Percentiles rank a stretch among this genome's conserved stretches.
These are phyloP conservation scores for Hansenula lynferdii DNA, from an alignment of 1,139 yeast genomes.

Conservation along the genomic window DNA sequence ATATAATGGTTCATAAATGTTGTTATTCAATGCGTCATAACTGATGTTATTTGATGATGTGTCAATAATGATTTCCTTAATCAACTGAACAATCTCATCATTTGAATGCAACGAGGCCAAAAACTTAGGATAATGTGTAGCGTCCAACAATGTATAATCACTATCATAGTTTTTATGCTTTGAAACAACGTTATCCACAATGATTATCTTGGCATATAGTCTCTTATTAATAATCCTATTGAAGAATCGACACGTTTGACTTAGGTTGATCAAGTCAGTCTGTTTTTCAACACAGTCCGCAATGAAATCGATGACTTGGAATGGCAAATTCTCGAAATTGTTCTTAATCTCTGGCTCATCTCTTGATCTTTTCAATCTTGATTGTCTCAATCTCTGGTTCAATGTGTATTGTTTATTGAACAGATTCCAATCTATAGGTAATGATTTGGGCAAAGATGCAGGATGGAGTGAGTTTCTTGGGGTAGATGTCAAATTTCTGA, in stretches of 20 bases:
- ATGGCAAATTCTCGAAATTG: slow-evolving; percentile 23
- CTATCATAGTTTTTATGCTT: slow-evolving; percentile 18
- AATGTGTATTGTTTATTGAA: slow-evolving; percentile 21
- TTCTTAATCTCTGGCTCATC: slow-evolving; percentile 8
- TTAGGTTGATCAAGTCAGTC: slow-evolving; percentile 19
- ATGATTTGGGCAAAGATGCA: slow-evolving; percentile 22
- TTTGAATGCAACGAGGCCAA: slow-evolving; percentile 23
- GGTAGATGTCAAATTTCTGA: slow-evolving; percentile 22
- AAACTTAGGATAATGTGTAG: slow-evolving; percentile 20
- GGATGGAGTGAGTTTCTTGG: slow-evolving; percentile 13
- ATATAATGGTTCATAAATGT: slow-evolving; percentile 21
- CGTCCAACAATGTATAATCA: slow-evolving; percentile 19
- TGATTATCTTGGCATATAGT: slow-evolving; percentile 19
- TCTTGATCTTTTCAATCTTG: slow-evolving; percentile 2
- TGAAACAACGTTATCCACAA: slow-evolving; percentile 20
- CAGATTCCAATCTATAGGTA: slow-evolving; percentile 24
- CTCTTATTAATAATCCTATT: slow-evolving; percentile 20
- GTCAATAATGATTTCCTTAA: slow-evolving; percentile 21
- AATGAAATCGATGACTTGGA: slow-evolving; percentile 22
- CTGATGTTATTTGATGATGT: slow-evolving; percentile 20
- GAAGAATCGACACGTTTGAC: slow-evolving; percentile 21
- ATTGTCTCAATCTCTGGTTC: slow-evolving; percentile 14
- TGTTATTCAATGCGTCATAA: slow-evolving; percentile 17
- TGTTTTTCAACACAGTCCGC: slow-evolving; percentile 22
- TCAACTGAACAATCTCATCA: slow-evolving; percentile 14